Conservation (phyloP, 345 rosid genomes). For the Limnanthes douglasii region DNA sequence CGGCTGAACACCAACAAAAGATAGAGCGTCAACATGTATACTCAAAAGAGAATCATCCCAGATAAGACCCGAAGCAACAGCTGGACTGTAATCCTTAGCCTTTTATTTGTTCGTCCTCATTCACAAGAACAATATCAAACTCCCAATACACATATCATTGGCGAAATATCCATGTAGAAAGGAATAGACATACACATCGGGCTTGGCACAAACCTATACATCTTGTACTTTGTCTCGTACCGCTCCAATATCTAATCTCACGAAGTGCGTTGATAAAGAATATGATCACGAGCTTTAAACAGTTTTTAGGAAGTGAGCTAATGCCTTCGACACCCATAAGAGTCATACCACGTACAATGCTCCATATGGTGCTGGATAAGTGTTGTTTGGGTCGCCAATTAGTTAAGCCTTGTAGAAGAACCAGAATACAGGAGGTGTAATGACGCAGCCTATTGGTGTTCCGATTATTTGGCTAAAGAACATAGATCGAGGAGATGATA, state of each 20-base stretch:
- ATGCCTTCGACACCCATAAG: constrained; percentile 69
- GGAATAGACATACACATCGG: constrained; percentile 78
- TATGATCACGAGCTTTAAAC: constrained; percentile 53
- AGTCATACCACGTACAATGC: constrained; percentile 86
- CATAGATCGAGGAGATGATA: constrained; percentile 85
- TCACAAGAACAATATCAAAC: constrained; percentile 61
- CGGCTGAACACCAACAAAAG: constrained; percentile 69
- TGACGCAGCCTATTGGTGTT: constrained; percentile 80
- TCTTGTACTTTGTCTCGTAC: constrained; percentile 19
- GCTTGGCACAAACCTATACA: constrained; percentile 36
- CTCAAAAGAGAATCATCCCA: constrained; percentile 94
- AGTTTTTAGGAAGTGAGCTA: constrained; percentile 64
- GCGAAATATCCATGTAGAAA: constrained; percentile 71
- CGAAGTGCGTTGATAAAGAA: constrained; percentile 61
- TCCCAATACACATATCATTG: constrained; percentile 73
- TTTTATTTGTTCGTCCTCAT: constrained; percentile 44
- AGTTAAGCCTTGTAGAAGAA: constrained; percentile 77
- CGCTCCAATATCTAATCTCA: too few relatives aligned
- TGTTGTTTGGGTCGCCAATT: constrained; percentile 70
- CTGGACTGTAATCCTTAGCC: constrained; percentile 61
- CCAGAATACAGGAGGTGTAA: constrained; percentile 85
- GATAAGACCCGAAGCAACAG: constrained; percentile 83
- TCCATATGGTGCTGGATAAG: constrained; percentile 76
- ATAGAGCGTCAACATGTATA: constrained; percentile 64
- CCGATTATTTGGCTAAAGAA: constrained; percentile 75